These are phyloP conservation scores for Solanum peruvianum DNA, from an alignment of 257 asterid species.

Conservation along the genomic window DNA sequence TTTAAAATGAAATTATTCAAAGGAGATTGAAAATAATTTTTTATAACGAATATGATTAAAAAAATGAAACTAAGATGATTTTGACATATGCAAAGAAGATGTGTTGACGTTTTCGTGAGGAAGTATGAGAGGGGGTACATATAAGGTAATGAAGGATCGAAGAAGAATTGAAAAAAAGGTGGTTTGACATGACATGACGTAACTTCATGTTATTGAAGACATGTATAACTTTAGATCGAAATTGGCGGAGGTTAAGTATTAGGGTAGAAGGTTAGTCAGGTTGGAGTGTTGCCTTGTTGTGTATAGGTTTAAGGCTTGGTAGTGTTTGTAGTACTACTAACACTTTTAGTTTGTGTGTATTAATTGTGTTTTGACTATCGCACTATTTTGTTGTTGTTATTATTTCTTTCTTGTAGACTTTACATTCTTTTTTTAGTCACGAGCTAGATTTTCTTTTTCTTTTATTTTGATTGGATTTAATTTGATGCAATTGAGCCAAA, in stretches of 20 bases:
- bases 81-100: accelerated
- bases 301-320: neutral
- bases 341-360: neutral
- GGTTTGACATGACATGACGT: accelerated
- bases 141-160: neutral
- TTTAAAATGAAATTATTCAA: too few relatives aligned
- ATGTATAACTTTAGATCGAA: too few relatives aligned
- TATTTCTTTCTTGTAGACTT: too few relatives aligned
- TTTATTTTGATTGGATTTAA: too few relatives aligned
- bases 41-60: accelerated
- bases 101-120: accelerated
- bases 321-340: neutral
- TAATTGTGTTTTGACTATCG: accelerated
- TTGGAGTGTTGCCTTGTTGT: neutral
- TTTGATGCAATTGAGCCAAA: too few relatives aligned
- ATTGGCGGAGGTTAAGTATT: accelerated
- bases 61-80: too few relatives aligned
- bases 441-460: too few relatives aligned
- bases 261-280: neutral
- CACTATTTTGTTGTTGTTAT: neutral
- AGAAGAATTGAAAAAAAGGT: too few relatives aligned
- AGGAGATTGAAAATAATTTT: neutral
- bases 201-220: neutral
- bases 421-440: too few relatives aligned
- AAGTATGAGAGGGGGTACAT: neutral